These are phyloP conservation scores for Cercospora zeina DNA, from an alignment of 2,329 filamentous ascomycete species.

Conservation along the genomic window DNA sequence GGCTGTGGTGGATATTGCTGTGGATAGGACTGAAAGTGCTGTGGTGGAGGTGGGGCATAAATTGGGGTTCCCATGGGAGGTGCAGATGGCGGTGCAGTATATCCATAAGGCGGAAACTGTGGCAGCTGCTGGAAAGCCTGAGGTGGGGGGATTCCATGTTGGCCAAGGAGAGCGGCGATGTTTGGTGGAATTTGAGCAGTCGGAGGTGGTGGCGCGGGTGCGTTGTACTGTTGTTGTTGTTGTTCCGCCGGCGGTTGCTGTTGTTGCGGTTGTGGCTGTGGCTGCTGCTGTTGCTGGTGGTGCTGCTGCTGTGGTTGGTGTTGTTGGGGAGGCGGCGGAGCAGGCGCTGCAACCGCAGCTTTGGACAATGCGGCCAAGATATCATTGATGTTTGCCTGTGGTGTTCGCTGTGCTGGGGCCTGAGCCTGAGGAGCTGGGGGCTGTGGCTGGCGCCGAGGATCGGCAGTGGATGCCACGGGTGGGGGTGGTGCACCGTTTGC, in stretches of 20 bases:
- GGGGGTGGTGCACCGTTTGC: slow-evolving; percentile 23
- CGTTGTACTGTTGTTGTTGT: slow-evolving; percentile 15
- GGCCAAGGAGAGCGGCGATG: slow-evolving; percentile 34
- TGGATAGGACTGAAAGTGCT: slow-evolving; percentile 32
- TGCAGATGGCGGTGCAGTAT: slow-evolving; percentile 25
- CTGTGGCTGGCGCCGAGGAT: slow-evolving; percentile 19
- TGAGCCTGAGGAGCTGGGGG: slow-evolving; percentile 21
- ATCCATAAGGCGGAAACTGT: slow-evolving; percentile 22
- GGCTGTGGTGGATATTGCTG: slow-evolving; percentile 35
- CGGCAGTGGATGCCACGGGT: slow-evolving; percentile 16
- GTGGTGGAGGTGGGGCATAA: slow-evolving; percentile 26
- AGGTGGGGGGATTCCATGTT: slow-evolving; percentile 22
- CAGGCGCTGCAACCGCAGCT: slow-evolving; percentile 32
- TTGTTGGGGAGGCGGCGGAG: slow-evolving; percentile 27
- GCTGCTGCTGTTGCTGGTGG: slow-evolving; percentile 30
- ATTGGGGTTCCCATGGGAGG: slow-evolving; percentile 22
- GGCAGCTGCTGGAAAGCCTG: slow-evolving; percentile 21
- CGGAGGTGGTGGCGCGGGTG: slow-evolving; percentile 28
- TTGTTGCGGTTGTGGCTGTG: slow-evolving; percentile 28
- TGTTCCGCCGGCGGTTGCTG: too few relatives aligned
- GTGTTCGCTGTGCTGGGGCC: slow-evolving; percentile 24
- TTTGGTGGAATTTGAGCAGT: slow-evolving; percentile 32
- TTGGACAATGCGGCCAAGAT: slow-evolving; percentile 41
- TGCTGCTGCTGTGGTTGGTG: slow-evolving; percentile 20
- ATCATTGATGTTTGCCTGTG: slow-evolving; percentile 39